These are phyloP conservation scores for Solanum pinnatisectum DNA, from an alignment of 257 asterid species.

Conservation along the genomic window DNA sequence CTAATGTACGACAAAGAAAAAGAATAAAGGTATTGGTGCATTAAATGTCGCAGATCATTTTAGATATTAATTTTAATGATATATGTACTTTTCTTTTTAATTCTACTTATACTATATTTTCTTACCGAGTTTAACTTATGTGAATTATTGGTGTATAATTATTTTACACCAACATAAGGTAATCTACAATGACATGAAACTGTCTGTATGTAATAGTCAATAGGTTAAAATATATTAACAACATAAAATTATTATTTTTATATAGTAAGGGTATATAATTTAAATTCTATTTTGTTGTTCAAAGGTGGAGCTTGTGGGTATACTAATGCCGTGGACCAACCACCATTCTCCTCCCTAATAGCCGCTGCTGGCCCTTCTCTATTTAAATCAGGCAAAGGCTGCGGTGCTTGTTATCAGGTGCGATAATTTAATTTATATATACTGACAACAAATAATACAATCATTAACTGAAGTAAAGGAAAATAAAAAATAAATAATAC, in stretches of 20 bases:
- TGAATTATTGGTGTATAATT: neutral
- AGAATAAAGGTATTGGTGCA: too few relatives aligned
- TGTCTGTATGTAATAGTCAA: neutral
- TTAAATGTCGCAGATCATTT: too few relatives aligned
- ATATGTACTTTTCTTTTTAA: too few relatives aligned
- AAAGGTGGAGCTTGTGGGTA: constrained; percentile 91
- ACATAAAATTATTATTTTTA: neutral
- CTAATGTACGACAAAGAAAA: too few relatives aligned
- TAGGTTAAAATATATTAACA: neutral
- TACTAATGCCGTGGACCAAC: constrained; percentile 39
- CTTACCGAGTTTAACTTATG: neutral
- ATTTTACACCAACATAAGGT: neutral
- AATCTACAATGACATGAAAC: neutral
- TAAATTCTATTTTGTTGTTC: neutral
- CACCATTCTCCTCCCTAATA: constrained; percentile 65
- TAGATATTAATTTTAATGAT: too few relatives aligned
- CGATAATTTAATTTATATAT: neutral
- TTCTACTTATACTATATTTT: too few relatives aligned
- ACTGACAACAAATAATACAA: too few relatives aligned
- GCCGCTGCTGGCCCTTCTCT: constrained; percentile 68
- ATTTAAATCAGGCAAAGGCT: constrained; percentile 49
- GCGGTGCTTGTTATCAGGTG: constrained; percentile 85
- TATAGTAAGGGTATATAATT: neutral
- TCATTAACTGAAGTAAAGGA: neutral
- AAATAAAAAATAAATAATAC: too few relatives aligned